Conservation (phyloP, 441 rosid species). For the Croton setiger region DNA sequence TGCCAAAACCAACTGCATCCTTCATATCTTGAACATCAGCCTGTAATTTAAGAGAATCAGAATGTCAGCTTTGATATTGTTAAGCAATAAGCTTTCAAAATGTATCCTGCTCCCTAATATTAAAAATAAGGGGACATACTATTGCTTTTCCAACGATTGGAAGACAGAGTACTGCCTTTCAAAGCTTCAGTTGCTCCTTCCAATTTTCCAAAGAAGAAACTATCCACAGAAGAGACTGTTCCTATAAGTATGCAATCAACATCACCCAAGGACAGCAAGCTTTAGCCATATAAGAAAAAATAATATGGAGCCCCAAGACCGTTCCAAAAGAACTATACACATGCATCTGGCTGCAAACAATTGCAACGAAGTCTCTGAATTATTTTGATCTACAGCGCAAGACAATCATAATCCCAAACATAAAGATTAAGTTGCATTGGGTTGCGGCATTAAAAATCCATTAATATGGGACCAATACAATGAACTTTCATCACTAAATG, state of each 20-base stretch:
- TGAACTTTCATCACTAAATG: not conserved
- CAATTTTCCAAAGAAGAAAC: conserved; percentile 53
- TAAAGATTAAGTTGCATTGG: not conserved
- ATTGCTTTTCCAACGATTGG: conserved; percentile 73
- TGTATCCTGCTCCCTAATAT: not conserved
- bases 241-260: conserved; percentile 66
- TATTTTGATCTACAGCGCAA: not conserved
- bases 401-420: not conserved
- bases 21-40: conserved; percentile 66
- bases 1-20: conserved; percentile 73
- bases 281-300: conserved; percentile 8
- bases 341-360: not conserved
- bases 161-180: conserved; percentile 84
- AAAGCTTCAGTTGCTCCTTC: conserved; percentile 78
- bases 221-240: conserved; percentile 57
- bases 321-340: not conserved
- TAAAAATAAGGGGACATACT: conserved; percentile 37
- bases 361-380: not conserved
- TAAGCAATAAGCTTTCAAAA: conserved; percentile 12
- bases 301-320: not conserved
- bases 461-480: not conserved
- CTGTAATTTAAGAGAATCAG: conserved; percentile 33
- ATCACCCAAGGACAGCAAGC: conserved; percentile 17
- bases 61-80: conserved; percentile 12
- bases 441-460: not conserved